Evolutionary conservation across 371 early-diverging fungal species (phyloP).

Genomic region (Batkoa obscura): DNA sequence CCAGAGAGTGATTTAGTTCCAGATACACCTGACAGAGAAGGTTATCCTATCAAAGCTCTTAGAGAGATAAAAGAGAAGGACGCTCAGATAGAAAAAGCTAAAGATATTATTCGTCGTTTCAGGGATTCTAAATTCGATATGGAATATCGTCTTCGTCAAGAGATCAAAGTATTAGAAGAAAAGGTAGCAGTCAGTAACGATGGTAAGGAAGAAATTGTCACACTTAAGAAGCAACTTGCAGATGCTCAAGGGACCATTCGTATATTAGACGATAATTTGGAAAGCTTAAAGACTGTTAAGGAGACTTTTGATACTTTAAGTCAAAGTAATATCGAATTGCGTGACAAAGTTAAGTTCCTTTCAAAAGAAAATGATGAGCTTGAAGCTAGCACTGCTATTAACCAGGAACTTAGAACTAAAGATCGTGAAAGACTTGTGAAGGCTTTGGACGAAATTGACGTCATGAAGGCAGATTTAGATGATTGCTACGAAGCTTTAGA

Average conservation of each 20-base stretch:
- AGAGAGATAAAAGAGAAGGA: slow-evolving; percentile 64
- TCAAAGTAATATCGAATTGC: slow-evolving; percentile 16
- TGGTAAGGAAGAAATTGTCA: too few relatives aligned
- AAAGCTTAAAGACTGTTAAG: too few relatives aligned
- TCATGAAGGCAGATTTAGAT: slow-evolving; percentile 42
- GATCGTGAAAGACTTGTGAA: slow-evolving; percentile 73
- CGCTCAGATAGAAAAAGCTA: slow-evolving; percentile 61
- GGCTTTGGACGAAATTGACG: slow-evolving; percentile 62
- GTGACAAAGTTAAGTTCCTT: slow-evolving; percentile 51
- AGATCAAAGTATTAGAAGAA: background rate
- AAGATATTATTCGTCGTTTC: slow-evolving; percentile 68
- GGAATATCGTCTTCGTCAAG: slow-evolving; percentile 10
- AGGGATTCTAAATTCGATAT: too few relatives aligned
- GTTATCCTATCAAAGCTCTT: slow-evolving; percentile 42
- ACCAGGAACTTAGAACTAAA: slow-evolving; percentile 79
- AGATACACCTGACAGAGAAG: slow-evolving; percentile 54
- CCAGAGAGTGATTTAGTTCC: slow-evolving; percentile 51
- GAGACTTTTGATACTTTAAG: slow-evolving; percentile 17
- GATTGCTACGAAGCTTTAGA: slow-evolving; percentile 39
- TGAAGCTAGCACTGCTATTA: slow-evolving; percentile 73
- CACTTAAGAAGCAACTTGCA: too few relatives aligned
- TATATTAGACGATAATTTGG: too few relatives aligned
- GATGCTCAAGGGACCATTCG: slow-evolving; percentile 46
- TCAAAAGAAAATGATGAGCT: slow-evolving; percentile 59
- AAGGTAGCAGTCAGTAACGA: slow-evolving; percentile 10